Evolutionary conservation across 1,139 yeast species (phyloP), one percentile per base, ranked within the genome.

Genomic region (Candida sp.): DNA sequence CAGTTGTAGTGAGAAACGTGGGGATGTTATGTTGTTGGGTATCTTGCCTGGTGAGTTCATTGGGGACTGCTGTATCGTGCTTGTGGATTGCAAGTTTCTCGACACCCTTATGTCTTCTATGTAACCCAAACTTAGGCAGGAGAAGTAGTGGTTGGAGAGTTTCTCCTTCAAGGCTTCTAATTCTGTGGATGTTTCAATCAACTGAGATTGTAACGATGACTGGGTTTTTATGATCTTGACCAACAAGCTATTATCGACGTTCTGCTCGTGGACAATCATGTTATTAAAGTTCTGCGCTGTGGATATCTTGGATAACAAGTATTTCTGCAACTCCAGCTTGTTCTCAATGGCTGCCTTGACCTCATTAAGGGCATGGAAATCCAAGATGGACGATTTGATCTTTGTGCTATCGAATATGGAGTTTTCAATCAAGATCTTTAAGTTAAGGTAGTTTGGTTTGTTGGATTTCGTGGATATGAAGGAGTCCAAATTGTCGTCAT

Each of bases 71-170:
- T 41, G 37, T 3, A 46, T 33, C 12, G 38, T 22, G 9, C 35
- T 32, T 4, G 63, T 43, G 7, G 37, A 31, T 17, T 37, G 39
- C 5, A 28, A 37, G n/a, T 32, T 30, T 27, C 31, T 44, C 23
- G 69, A 58, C 4, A 68, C 57, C 50, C 66, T 72, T 22, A 77
- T 72, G 59, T 77, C 82, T 55, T 77, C 81, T 27, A 77, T 72
- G 55, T 77, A 77, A 2, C 81, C 81, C 54, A 77, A 66, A 9
- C 73, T 71, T 53, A 77, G 69, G 48, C 81, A 77, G 1, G 80
- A 75, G 57, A 75, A 59, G 51, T 77, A 75, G 56, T 77, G 82
- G 54, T 75, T 73, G 49, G 66, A 69, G 48, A 77, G 61, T 49
- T 62, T 63, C 30, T 58, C 49, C 8, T 62, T 62, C 47, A 75